Evolutionary conservation across 2,329 filamentous ascomycete genomes (phyloP).

Genomic region (Rutstroemia sp.): DNA sequence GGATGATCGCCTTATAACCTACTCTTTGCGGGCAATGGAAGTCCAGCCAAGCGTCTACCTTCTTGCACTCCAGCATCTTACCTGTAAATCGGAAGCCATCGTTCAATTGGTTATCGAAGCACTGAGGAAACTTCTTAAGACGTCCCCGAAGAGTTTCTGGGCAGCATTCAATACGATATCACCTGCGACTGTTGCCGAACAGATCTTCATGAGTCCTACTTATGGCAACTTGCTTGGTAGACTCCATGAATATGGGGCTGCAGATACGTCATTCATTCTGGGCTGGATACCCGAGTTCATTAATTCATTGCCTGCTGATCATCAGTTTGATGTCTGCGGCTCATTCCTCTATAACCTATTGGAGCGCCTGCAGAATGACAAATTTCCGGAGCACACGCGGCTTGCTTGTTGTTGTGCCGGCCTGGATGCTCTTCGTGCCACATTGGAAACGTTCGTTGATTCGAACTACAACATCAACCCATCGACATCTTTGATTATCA

Average conservation of each 20-base stretch:
- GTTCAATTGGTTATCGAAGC: conserved; percentile 64
- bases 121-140: conserved; percentile 63
- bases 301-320: conserved; percentile 65
- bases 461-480: conserved; percentile 40
- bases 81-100: conserved; percentile 43
- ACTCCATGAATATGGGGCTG: conserved; percentile 45
- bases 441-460: conserved; percentile 48
- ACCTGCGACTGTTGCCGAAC: conserved; percentile 73
- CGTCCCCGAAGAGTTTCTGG: conserved; percentile 78
- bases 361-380: conserved; percentile 49
- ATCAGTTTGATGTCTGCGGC: conserved; percentile 72
- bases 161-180: conserved; percentile 76
- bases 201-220: conserved; percentile 67
- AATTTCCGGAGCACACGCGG: conserved; percentile 48
- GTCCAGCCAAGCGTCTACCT: conserved; percentile 66
- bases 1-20: conserved; percentile 65
- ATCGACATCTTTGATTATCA: conserved; percentile 51
- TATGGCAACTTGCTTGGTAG: conserved; percentile 55
- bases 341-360: conserved; percentile 72
- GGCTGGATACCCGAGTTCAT: conserved; percentile 76
- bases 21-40: conserved; percentile 73
- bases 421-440: conserved; percentile 50
- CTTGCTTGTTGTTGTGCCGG: conserved; percentile 58
- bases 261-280: conserved; percentile 53
- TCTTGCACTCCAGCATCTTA: conserved; percentile 49